Evolutionary conservation across 1,284 basidiomycete genomes (phyloP).

Genomic region (Ceratobasidium papillatum): DNA sequence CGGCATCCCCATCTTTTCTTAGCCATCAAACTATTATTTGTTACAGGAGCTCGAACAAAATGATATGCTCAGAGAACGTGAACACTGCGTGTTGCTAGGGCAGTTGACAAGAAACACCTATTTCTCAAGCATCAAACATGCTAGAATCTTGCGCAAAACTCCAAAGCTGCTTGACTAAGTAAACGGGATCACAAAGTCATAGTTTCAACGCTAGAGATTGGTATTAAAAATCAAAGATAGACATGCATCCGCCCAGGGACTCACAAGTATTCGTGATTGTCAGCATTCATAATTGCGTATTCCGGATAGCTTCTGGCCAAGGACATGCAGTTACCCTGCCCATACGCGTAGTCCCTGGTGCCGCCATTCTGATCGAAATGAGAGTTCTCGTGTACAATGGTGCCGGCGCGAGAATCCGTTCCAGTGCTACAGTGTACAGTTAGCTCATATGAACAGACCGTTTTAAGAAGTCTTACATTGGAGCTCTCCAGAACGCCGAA

Average conservation of each 20-base stretch:
- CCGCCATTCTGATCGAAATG: constrained; percentile 37
- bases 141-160: no score
- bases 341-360: constrained; percentile 36
- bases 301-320: constrained; percentile 5
- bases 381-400: constrained; percentile 40
- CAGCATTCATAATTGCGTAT: constrained; percentile 36
- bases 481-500: constrained; percentile 19
- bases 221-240: neutral
- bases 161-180: no score
- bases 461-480: neutral
- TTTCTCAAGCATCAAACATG: no score
- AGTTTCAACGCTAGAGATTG: neutral
- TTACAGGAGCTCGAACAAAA: no score
- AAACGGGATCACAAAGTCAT: no score
- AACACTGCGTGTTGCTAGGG: no score
- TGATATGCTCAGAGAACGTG: no score
- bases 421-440: neutral
- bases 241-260: neutral
- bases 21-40: no score
- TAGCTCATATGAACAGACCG: neutral
- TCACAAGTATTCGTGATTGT: constrained; percentile 1
- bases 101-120: no score
- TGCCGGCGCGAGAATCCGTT: constrained; percentile 37
- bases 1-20: no score
- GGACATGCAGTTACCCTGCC: neutral